These are phyloP conservation scores for Adansonia grandidieri DNA, from an alignment of 441 rosid species.

Conservation along the genomic window DNA sequence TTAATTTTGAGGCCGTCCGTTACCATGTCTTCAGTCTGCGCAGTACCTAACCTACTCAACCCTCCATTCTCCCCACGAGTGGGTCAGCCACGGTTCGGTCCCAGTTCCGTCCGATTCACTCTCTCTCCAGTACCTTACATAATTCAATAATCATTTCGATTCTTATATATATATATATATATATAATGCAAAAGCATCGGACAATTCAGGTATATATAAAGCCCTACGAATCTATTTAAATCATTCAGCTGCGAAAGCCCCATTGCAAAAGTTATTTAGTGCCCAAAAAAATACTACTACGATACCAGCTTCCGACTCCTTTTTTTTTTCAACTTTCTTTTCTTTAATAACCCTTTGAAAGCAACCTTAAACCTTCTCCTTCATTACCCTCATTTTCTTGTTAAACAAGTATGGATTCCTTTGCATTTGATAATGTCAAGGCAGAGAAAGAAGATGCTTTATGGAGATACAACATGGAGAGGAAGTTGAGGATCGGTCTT, in stretches of 20 bases:
- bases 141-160: neutral
- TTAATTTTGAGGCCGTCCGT: neutral
- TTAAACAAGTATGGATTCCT: conserved; percentile 29
- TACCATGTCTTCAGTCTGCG: neutral
- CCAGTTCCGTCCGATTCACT: neutral
- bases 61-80: neutral
- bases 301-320: conserved; percentile 15
- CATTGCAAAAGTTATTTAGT: neutral
- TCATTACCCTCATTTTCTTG: neutral
- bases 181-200: conserved; percentile 13
- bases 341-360: conserved; percentile 1
- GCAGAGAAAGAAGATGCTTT: conserved; percentile 48
- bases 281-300: neutral
- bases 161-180: too few species aligned
- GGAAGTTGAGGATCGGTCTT: conserved; percentile 15
- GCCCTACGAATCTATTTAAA: neutral
- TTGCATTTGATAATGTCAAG: conserved; percentile 32
- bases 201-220: neutral
- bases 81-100: neutral
- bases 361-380: conserved; percentile 16
- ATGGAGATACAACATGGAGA: conserved; percentile 31
- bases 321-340: neutral
- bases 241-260: conserved; percentile 3
- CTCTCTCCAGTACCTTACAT: neutral
- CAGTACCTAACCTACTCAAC: conserved; percentile 3